Conservation (phyloP, 768 basidiomycete species). For the Phallus indusiatus region DNA sequence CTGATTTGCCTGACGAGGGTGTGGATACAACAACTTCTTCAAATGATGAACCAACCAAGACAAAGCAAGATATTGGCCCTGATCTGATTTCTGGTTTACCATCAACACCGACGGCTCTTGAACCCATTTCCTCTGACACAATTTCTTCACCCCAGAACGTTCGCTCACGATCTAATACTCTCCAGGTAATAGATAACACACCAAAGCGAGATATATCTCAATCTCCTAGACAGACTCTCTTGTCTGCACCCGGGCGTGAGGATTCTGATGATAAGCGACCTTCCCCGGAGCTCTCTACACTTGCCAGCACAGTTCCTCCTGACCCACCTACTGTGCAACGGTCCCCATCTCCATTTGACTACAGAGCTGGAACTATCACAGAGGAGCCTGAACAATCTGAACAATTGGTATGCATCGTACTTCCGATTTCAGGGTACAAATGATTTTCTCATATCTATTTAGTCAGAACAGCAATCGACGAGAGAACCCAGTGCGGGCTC, state of each 20-base stretch:
- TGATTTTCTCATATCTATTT: too few species aligned
- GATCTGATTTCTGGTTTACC: too few species aligned
- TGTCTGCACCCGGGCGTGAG: not conserved
- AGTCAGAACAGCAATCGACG: too few species aligned
- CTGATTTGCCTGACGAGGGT: constrained; percentile 19
- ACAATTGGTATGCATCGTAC: not conserved
- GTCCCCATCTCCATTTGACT: not conserved
- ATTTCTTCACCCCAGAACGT: not conserved
- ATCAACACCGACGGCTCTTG: too few species aligned
- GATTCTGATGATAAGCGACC: not conserved
- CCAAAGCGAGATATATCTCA: not conserved
- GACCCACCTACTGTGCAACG: not conserved
- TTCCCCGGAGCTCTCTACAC: not conserved
- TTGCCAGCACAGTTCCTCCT: not conserved
- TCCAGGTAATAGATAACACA: not conserved
- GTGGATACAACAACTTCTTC: not conserved
- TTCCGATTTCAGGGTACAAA: not conserved
- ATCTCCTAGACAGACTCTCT: not conserved
- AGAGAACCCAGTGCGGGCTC: too few species aligned
- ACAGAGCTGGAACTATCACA: not conserved
- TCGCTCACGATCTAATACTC: not conserved
- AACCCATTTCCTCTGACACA: too few species aligned
- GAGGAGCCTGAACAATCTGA: not conserved
- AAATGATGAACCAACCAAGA: too few species aligned
- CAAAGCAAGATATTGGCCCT: too few species aligned